Evolutionary conservation across 179 eudicot species (phyloP), one percentile per base, ranked within the genome.

Genomic region (Corrigiola litoralis): DNA sequence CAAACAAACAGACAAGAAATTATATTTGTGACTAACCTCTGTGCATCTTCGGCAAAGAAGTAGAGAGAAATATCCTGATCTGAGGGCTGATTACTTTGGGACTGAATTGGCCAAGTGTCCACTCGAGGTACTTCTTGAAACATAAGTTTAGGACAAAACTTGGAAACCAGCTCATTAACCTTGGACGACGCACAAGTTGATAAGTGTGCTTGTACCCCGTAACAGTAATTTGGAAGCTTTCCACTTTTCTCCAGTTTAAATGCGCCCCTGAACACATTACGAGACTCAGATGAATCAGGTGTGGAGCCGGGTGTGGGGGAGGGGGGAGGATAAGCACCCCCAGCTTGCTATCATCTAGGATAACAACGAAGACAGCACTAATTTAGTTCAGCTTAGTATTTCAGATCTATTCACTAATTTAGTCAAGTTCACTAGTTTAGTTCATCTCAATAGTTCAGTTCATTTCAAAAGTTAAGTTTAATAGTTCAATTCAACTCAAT

Each of bases 21-120:
- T 52, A 6, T 8, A 32, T 27, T 25, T 52, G 44, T 28, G 16
- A 65, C 73, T 33, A 61, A 77, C 84, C 84, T 80, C 47, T 52
- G 46, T 24, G 33, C 46, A 74, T 80, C 84, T 74, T 74, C 81
- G 59, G 84, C 81, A 60, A 77, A 80, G 75, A 80, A 80, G 68
- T 74, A 80, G 52, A 80, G 60, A 53, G 81, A 77, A 42, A 80
- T 71, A 63, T 80, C 72, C 21, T 74, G 56, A 47, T 80, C 84
- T 1, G 69, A 70, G 17, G 71, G 77, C 51, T 65, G 36, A 60
- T 36, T 52, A 27, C 61, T 68, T 24, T 51, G 69, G 63, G 67
- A 80, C 44, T 71, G 71, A 70, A 47, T 34, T 12, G 77, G 79
- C 84, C 79, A 77, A 55, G 58, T 63, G 32, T 74, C 67, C 25